Percentiles rank a stretch among this genome's conserved stretches.
These are phyloP conservation scores for Clarireedia sp. DNA, from an alignment of 2,329 filamentous ascomycete species.

Conservation along the genomic window DNA sequence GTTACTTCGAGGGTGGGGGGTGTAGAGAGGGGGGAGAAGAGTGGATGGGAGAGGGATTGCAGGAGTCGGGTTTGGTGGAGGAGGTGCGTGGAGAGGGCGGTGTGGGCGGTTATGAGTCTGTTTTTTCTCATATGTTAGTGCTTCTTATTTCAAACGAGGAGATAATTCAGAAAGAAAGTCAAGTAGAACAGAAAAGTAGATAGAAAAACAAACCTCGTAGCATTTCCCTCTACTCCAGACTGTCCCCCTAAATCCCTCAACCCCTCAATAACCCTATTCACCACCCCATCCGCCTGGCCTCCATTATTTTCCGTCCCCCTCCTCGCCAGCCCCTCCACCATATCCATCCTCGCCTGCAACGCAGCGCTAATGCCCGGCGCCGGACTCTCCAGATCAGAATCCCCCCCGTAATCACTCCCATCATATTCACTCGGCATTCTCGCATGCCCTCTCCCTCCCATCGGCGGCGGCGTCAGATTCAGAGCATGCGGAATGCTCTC, in stretches of 20 bases:
- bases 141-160: background rate
- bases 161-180: background rate
- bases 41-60: conserved; percentile 61
- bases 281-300: conserved; percentile 56
- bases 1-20: conserved; percentile 57
- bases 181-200: background rate
- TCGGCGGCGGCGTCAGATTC: conserved; percentile 21
- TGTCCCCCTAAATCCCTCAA: conserved; percentile 67
- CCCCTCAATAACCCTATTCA: conserved; percentile 60
- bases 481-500: conserved; percentile 12
- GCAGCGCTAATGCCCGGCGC: conserved; percentile 60
- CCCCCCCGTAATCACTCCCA: conserved; percentile 66
- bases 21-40: conserved; percentile 61
- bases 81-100: conserved; percentile 66
- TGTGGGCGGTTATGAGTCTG: conserved; percentile 68
- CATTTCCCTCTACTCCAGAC: conserved; percentile 62
- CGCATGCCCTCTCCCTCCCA: conserved; percentile 34
- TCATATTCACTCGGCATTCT: conserved; percentile 55
- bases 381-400: conserved; percentile 61
- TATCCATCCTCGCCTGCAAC: conserved; percentile 62
- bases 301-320: conserved; percentile 59
- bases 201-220: conserved; percentile 49
- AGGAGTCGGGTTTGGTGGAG: conserved; percentile 68
- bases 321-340: conserved; percentile 62
- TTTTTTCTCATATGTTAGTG: conserved; percentile 5